These are phyloP conservation scores for Candida cerambycidarum DNA, from an alignment of 805 yeast species.

Conservation along the genomic window DNA sequence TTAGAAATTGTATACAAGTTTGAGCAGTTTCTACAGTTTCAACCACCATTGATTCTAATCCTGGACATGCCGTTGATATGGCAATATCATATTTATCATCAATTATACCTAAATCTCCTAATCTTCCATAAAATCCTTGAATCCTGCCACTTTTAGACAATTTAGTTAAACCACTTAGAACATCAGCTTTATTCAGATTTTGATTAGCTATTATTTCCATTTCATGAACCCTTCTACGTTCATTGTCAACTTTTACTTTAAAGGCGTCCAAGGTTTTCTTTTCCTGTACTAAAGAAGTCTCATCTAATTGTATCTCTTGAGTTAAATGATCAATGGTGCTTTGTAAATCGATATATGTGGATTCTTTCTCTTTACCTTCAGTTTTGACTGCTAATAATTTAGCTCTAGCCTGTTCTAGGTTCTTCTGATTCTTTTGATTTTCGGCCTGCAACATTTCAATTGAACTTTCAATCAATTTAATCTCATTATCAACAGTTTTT, in stretches of 20 bases:
- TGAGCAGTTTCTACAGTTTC: conserved; percentile 67
- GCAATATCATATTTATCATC: conserved; percentile 91
- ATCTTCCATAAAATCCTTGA: conserved; percentile 80
- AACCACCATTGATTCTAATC: conserved; percentile 90
- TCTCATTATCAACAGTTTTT: conserved; percentile 59
- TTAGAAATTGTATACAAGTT: conserved; percentile 69
- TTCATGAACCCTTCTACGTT: conserved; percentile 65
- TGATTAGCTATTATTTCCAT: conserved; percentile 59
- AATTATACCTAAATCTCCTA: conserved; percentile 91
- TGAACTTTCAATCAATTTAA: conserved; percentile 63
- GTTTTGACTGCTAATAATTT: conserved; percentile 46
- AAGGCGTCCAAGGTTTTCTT: conserved; percentile 48
- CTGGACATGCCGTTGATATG: conserved; percentile 90
- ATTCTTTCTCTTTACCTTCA: conserved; percentile 51
- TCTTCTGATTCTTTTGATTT: conserved; percentile 32
- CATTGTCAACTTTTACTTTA: conserved; percentile 50
- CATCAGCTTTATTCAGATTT: conserved; percentile 68
- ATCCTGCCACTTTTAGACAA: conserved; percentile 80
- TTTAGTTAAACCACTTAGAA: conserved; percentile 64
- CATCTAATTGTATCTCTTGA: conserved; percentile 60
- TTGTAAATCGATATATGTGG: conserved; percentile 44
- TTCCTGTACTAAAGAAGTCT: conserved; percentile 53
- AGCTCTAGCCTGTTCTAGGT: conserved; percentile 43
- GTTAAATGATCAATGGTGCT: conserved; percentile 48
- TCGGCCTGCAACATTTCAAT: conserved; percentile 58